Percentiles rank a stretch among this genome's conserved stretches.
Evolutionary conservation across 2,329 filamentous ascomycete genomes (phyloP).

Genomic region (Emmonsia crescens): DNA sequence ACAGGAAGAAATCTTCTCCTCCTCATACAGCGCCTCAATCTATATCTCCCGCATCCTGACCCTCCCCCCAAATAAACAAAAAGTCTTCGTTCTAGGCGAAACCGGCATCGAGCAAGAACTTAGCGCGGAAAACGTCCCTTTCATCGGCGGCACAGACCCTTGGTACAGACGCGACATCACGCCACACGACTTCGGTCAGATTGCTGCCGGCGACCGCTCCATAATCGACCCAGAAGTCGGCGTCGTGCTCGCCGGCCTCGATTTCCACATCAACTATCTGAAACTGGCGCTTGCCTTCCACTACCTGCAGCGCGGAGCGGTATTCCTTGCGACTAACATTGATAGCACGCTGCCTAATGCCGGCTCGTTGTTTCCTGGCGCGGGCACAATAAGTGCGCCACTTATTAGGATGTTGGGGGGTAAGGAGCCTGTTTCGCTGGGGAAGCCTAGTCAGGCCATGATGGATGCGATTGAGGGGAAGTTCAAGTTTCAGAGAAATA

Average conservation of each 20-base stretch:
- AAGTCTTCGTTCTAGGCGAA: conserved; percentile 91
- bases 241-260: conserved; percentile 77
- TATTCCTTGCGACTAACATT: conserved; percentile 86
- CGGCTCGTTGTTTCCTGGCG: conserved; percentile 78
- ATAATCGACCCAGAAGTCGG: conserved; percentile 79
- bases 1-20: conserved; percentile 87
- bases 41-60: conserved; percentile 91
- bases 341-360: conserved; percentile 81
- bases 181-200: conserved; percentile 65
- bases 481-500: conserved; percentile 72
- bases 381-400: conserved; percentile 70
- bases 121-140: conserved; percentile 62
- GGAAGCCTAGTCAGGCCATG: conserved; percentile 97
- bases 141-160: conserved; percentile 79
- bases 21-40: conserved; percentile 86
- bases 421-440: conserved; percentile 63
- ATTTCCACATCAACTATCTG: conserved; percentile 92
- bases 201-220: conserved; percentile 60
- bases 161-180: conserved; percentile 65
- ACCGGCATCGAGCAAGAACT: conserved; percentile 85
- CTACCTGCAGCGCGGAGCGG: conserved; percentile 68
- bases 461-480: conserved; percentile 98
- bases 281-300: conserved; percentile 78
- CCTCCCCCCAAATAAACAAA: conserved; percentile 67
- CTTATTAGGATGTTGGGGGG: conserved; percentile 59